Evolutionary conservation across 768 basidiomycete species (phyloP), one percentile per base, ranked within the genome.

Genomic region (Rickenella mellea): DNA sequence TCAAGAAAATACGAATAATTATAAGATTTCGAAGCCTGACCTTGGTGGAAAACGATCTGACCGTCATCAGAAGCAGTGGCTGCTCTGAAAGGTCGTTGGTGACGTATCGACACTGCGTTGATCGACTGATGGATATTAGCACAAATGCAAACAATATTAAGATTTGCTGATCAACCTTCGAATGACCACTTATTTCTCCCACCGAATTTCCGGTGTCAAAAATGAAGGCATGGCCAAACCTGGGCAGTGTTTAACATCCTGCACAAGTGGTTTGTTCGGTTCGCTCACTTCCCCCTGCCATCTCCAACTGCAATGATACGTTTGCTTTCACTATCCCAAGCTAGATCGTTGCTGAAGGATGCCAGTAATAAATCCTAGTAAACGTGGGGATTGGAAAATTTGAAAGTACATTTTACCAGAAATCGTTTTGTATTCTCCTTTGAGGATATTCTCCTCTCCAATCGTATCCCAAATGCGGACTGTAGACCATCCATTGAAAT

Each of bases 241-340:
- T 90, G 42, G 5, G 8, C 12, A 4, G 9, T 36, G 29, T 10
- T 5, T 19, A 7, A 7, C 15, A 14, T 36, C 10, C 33, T 10
- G 33, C 9, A 39, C 40, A 26, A 29, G 8, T 29, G n/a, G n/a
- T 41, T 41, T 19, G 20, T 33, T 39, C 47, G 24, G 49, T 14
- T 33, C 21, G 17, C 58, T 44, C 41, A 91, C 89, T 84, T 89
- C 54, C 92, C 93, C 45, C 80, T 73, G 27, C 92, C 92, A 49
- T 94, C 89, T 41, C 94, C 94, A 10, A 88, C 93, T 6, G 83
- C 88, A 38, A 97, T 85, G 44, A 98, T 84, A n/a, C 94, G 75
- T 59, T 96, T 94, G 55, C 85, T 89, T 60, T 97, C 94, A 1
- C 85, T 86, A 54, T 97, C 94, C 94, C 94, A 98, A 9, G 83